Conservation (phyloP, 2,329 filamentous ascomycete genomes). For the Fusarium luffae region DNA sequence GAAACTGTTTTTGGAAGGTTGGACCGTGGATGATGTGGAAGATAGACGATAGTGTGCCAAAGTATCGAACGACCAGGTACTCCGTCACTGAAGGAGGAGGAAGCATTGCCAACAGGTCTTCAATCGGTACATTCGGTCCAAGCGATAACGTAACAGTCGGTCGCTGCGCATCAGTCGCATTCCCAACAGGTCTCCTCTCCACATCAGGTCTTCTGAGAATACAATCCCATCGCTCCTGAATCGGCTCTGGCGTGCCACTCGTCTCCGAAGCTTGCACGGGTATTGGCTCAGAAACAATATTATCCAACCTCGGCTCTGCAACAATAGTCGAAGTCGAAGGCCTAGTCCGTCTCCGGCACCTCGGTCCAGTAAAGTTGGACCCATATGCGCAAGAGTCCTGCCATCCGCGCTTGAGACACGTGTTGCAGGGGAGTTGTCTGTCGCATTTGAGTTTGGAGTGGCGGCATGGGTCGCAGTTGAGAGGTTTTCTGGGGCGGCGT, state of each 20-base stretch:
- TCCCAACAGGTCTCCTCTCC: neutral
- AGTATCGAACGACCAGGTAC: constrained; percentile 4
- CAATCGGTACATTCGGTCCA: neutral
- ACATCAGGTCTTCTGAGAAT: constrained; percentile 1
- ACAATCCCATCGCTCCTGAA: constrained; percentile 17
- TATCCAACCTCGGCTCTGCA: neutral
- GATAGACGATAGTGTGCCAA: neutral
- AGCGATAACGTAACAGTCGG: neutral
- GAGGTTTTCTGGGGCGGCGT: constrained; percentile 14
- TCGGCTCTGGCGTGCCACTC: neutral
- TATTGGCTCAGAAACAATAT: neutral
- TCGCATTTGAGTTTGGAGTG: constrained; percentile 26
- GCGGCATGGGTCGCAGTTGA: constrained; percentile 22
- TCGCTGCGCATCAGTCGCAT: neutral
- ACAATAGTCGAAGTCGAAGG: neutral
- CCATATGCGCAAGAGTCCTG: constrained; percentile 8
- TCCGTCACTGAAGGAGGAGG: constrained; percentile 1
- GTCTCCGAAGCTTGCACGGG: neutral
- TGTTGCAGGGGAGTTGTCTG: constrained; percentile 11
- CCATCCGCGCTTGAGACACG: constrained; percentile 21
- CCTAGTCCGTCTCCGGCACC: fast-evolving
- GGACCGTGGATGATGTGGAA: constrained; percentile 15
- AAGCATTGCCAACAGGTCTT: neutral
- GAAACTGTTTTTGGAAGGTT: neutral
- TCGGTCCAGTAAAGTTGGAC: neutral